A percentile compares a stretch with the other conserved stretches of the same genome.
Conservation (phyloP, 345 rosid species). For the Brassica carinata region DNA sequence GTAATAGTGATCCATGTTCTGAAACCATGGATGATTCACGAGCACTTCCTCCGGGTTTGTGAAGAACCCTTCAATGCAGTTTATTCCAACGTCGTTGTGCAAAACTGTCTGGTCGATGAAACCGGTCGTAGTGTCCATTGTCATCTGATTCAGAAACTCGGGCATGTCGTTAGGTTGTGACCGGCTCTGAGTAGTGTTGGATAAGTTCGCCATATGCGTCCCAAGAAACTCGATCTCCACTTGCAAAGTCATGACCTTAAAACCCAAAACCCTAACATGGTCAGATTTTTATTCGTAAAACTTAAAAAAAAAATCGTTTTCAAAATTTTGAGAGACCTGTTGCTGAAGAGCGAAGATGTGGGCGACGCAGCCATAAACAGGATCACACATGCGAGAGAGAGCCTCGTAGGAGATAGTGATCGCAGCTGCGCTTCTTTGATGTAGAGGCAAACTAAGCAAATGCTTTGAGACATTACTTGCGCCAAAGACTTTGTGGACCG, state of each 20-base stretch:
- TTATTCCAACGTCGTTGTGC: slow-evolving; percentile 15
- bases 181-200: slow-evolving; percentile 15
- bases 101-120: slow-evolving; percentile 4
- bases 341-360: slow-evolving; percentile 64
- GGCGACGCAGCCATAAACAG: slow-evolving; percentile 65
- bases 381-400: slow-evolving; percentile 56
- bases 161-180: slow-evolving; percentile 22
- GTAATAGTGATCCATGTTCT: slow-evolving; percentile 31
- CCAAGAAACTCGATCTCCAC: slow-evolving; percentile 34
- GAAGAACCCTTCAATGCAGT: slow-evolving; percentile 26
- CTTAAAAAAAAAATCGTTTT: neutral
- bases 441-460: slow-evolving; percentile 50
- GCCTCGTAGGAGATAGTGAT: slow-evolving; percentile 66
- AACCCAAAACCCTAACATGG: neutral
- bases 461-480: slow-evolving; percentile 66
- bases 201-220: slow-evolving; percentile 20
- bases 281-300: neutral
- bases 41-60: slow-evolving; percentile 20
- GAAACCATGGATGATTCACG: slow-evolving; percentile 31
- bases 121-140: slow-evolving; percentile 28
- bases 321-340: slow-evolving; percentile 43
- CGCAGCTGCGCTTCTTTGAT: slow-evolving; percentile 55
- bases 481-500: slow-evolving; percentile 66
- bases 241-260: slow-evolving; percentile 36
- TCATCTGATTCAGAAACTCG: slow-evolving; percentile 26